Conservation (phyloP, 257 asterid species). For the Gentiana straminea region DNA sequence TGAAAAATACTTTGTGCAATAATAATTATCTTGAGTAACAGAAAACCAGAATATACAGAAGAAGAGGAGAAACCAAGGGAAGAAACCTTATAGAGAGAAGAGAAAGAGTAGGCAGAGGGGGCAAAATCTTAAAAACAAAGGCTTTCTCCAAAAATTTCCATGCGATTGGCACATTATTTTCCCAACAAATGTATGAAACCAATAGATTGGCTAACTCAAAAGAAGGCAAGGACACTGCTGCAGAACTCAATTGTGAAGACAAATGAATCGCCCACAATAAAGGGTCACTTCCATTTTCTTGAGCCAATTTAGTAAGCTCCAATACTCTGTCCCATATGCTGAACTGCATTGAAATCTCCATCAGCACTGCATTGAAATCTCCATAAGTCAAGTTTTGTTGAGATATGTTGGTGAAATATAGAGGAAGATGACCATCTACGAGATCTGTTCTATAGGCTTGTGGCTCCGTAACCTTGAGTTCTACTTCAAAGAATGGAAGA, state of each 20-base stretch:
- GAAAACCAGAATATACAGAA: background rate
- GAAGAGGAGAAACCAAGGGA: background rate
- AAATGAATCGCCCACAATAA: conserved; percentile 68
- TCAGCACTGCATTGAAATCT: conserved; percentile 11
- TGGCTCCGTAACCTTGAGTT: no score
- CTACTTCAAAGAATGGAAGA: background rate
- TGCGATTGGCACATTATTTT: conserved; percentile 71
- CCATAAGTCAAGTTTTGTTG: background rate
- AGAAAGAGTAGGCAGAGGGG: conserved; percentile 67
- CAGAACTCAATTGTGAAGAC: conserved; percentile 57
- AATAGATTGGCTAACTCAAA: conserved; percentile 52
- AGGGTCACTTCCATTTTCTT: conserved; percentile 71
- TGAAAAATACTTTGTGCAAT: background rate
- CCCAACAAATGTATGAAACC: conserved; percentile 89
- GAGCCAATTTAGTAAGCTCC: conserved; percentile 65
- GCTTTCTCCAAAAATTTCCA: conserved; percentile 95
- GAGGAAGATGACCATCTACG: background rate
- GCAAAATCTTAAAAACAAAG: conserved; percentile 60
- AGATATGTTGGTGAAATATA: background rate
- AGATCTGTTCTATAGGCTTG: no score
- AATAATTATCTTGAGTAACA: background rate
- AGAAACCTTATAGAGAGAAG: conserved; percentile 68
- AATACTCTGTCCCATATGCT: conserved; percentile 51
- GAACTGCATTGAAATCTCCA: conserved; percentile 40
- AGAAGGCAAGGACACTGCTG: conserved; percentile 62